Evolutionary conservation across 1,284 basidiomycete species (phyloP).

Genomic region (Rhodotorula sp.): DNA sequence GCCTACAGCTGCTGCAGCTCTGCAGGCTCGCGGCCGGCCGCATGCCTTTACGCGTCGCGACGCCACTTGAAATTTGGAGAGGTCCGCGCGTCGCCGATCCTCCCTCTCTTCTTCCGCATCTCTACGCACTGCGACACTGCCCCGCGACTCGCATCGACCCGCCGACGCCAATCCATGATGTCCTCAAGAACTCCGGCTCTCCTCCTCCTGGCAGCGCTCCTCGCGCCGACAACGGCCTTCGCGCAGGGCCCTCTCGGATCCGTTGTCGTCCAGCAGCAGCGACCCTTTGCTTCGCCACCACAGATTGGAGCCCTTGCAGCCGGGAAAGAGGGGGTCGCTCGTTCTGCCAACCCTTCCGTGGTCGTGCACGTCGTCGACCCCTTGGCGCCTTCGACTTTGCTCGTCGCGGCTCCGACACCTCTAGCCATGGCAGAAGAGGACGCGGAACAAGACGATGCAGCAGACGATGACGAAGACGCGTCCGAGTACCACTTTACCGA

Average conservation of each 20-base stretch:
- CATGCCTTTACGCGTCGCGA: no score
- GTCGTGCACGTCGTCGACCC: conserved; percentile 31
- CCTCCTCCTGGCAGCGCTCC: conserved; percentile 11
- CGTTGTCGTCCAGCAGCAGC: neutral
- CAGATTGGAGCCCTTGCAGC: neutral
- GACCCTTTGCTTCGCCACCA: neutral
- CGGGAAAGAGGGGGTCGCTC: neutral
- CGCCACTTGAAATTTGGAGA: no score
- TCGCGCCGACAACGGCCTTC: neutral
- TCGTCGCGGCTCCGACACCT: neutral
- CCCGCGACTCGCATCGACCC: no score
- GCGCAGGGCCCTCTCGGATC: neutral
- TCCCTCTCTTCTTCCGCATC: no score
- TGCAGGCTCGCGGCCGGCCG: no score
- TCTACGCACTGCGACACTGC: no score
- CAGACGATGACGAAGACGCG: neutral
- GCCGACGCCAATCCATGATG: no score
- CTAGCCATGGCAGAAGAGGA: neutral
- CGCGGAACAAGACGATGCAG: neutral
- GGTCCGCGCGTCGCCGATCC: no score
- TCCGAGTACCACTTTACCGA: conserved; percentile 8
- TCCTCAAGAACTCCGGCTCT: neutral
- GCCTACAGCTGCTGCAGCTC: no score
- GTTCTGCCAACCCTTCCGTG: conserved; percentile 8
- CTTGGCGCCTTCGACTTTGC: conserved; percentile 15